These are phyloP conservation scores for Candida verbasci DNA, from an alignment of 805 yeast genomes.

Conservation along the genomic window DNA sequence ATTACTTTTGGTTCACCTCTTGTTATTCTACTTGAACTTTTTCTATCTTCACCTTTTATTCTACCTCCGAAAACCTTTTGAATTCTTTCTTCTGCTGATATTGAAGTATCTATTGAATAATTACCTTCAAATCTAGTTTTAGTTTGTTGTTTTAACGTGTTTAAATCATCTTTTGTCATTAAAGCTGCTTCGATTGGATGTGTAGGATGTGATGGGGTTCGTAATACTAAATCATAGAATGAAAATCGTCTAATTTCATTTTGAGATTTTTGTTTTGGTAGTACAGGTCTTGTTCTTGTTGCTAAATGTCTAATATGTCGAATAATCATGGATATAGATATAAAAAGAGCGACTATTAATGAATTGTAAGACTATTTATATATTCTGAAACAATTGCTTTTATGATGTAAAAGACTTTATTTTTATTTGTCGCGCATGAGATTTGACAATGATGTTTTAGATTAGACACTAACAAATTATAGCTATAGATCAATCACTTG, in stretches of 20 bases:
- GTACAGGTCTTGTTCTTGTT: slow-evolving; percentile 2
- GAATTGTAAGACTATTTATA: too few species aligned
- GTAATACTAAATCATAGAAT: slow-evolving; percentile 34
- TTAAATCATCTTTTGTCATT: slow-evolving; percentile 18
- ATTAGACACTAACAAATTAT: too few species aligned
- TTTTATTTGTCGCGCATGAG: too few species aligned
- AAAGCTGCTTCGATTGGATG: slow-evolving; percentile 29
- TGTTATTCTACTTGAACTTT: slow-evolving; percentile 31
- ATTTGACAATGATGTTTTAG: too few species aligned
- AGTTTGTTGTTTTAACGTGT: slow-evolving; percentile 16
- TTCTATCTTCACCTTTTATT: slow-evolving; percentile 47
- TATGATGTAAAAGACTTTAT: too few species aligned
- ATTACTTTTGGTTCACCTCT: slow-evolving; percentile 34
- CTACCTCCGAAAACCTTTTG: slow-evolving; percentile 52
- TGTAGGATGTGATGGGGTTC: slow-evolving; percentile 29
- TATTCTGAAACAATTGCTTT: too few species aligned
- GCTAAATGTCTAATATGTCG: neutral
- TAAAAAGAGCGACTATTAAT: too few species aligned
- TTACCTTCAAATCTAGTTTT: slow-evolving; percentile 29
- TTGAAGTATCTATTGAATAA: slow-evolving; percentile 19
- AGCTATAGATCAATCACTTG: too few species aligned
- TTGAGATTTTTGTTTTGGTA: neutral
- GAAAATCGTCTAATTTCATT: slow-evolving; percentile 13
- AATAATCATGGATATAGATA: too few species aligned
- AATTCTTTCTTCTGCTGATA: slow-evolving; percentile 45